Conservation (phyloP, 495 filamentous ascomycete genomes). For the Pyronema omphalodes region DNA sequence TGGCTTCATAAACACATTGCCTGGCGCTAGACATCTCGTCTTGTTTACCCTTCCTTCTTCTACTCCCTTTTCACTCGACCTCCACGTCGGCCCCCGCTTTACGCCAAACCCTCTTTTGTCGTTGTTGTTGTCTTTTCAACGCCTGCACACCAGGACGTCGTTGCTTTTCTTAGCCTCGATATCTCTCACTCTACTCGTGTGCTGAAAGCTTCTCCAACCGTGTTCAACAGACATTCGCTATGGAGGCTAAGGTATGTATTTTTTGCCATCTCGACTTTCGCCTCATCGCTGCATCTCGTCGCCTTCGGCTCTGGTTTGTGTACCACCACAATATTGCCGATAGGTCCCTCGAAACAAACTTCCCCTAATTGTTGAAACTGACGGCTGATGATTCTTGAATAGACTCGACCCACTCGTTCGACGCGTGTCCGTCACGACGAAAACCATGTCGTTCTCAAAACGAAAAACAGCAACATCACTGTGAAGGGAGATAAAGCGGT, state of each 20-base stretch:
- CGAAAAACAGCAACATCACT: slow-evolving; percentile 7
- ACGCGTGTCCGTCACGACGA: slow-evolving; percentile 55
- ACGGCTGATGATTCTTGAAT: slow-evolving; percentile 25
- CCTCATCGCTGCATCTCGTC: neutral
- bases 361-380: slow-evolving; percentile 31
- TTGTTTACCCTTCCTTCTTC: neutral
- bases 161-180: too few species aligned
- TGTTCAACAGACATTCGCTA: neutral
- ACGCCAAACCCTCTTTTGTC: too few species aligned
- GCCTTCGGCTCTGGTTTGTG: neutral
- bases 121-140: too few species aligned
- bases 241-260: slow-evolving; percentile 3
- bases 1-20: neutral
- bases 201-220: neutral
- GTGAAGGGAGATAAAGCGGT: slow-evolving; percentile 23
- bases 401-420: slow-evolving; percentile 39
- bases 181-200: too few species aligned
- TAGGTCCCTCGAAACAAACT: slow-evolving; percentile 3
- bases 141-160: too few species aligned
- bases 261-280: neutral
- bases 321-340: slow-evolving; percentile 6
- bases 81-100: too few species aligned
- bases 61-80: neutral
- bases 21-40: neutral
- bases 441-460: slow-evolving; percentile 30